Evolutionary conservation across 139 green algal species (phyloP).

Genomic region (Yamagishiella unicocca): DNA sequence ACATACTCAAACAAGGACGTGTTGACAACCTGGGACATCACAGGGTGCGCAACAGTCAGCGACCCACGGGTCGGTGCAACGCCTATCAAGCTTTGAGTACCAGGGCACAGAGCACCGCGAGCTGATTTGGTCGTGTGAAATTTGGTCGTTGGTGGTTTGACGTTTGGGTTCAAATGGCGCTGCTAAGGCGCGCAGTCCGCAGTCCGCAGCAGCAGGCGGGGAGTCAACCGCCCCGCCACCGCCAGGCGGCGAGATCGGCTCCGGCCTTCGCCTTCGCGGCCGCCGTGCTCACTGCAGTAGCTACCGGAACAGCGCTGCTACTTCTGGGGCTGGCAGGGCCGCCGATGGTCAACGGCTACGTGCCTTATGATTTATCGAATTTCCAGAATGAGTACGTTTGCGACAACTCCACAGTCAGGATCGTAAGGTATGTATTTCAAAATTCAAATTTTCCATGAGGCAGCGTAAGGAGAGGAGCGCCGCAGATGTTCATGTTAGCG

Average conservation of each 20-base stretch:
- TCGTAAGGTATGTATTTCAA: constrained; percentile 31
- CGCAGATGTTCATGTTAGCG: too few relatives aligned
- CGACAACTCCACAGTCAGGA: constrained; percentile 13
- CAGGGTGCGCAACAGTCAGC: too few relatives aligned
- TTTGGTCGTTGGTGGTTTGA: too few relatives aligned
- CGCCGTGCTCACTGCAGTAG: background rate
- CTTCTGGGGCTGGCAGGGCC: background rate
- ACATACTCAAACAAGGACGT: too few relatives aligned
- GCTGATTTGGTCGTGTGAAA: too few relatives aligned
- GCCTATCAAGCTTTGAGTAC: too few relatives aligned
- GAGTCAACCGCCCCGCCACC: background rate
- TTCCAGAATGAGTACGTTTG: constrained; percentile 51
- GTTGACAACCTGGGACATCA: too few relatives aligned
- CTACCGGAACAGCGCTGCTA: background rate
- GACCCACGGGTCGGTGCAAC: too few relatives aligned
- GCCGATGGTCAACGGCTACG: background rate
- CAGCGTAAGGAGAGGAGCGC: too few relatives aligned
- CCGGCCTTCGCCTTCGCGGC: background rate
- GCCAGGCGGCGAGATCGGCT: background rate
- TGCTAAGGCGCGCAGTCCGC: background rate
- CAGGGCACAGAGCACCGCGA: too few relatives aligned
- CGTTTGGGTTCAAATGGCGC: too few relatives aligned
- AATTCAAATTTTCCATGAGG: background rate
- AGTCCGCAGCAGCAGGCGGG: too few relatives aligned
- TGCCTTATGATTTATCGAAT: constrained; percentile 45